These are phyloP conservation scores for Linderniella brevidens DNA, from an alignment of 257 asterid genomes.

Conservation along the genomic window DNA sequence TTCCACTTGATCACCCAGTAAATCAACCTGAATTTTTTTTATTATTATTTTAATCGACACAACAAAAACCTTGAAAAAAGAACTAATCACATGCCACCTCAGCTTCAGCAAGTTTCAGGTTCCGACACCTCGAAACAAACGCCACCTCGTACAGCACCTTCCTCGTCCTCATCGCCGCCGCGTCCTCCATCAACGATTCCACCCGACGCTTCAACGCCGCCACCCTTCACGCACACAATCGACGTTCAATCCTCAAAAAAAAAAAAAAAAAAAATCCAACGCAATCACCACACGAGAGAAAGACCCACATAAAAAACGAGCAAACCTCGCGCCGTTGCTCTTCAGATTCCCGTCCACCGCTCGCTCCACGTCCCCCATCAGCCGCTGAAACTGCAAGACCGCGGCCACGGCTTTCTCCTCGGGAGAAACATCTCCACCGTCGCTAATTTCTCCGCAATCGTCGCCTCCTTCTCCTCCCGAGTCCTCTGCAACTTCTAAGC, in stretches of 20 bases:
- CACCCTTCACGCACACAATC: slow-evolving; percentile 22
- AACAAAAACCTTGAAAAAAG: not conserved
- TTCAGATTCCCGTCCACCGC: slow-evolving; percentile 21
- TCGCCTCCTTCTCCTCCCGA: slow-evolving; percentile 9
- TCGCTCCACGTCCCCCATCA: slow-evolving; percentile 22
- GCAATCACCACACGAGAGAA: not conserved
- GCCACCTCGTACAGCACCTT: slow-evolving; percentile 50
- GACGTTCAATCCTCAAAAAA: not conserved
- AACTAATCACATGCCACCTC: slow-evolving; percentile 31
- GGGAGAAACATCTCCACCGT: not conserved
- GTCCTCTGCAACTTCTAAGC: slow-evolving; percentile 15
- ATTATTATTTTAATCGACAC: not conserved
- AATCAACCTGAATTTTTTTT: slow-evolving; percentile 36
- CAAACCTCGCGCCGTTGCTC: slow-evolving; percentile 38
- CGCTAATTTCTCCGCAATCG: slow-evolving; percentile 10
- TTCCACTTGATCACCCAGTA: slow-evolving; percentile 74
- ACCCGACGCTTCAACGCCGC: slow-evolving; percentile 26
- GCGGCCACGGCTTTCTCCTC: slow-evolving; percentile 11
- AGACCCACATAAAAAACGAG: not conserved
- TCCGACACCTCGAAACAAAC: slow-evolving; percentile 47
- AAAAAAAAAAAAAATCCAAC: too few species aligned
- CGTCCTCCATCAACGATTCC: slow-evolving; percentile 17
- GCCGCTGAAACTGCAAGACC: slow-evolving; percentile 18
- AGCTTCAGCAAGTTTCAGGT: slow-evolving; percentile 48
- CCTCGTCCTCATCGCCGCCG: slow-evolving; percentile 19